Conservation (phyloP, 2,329 filamentous ascomycete species). For the Endothia cerciana region DNA sequence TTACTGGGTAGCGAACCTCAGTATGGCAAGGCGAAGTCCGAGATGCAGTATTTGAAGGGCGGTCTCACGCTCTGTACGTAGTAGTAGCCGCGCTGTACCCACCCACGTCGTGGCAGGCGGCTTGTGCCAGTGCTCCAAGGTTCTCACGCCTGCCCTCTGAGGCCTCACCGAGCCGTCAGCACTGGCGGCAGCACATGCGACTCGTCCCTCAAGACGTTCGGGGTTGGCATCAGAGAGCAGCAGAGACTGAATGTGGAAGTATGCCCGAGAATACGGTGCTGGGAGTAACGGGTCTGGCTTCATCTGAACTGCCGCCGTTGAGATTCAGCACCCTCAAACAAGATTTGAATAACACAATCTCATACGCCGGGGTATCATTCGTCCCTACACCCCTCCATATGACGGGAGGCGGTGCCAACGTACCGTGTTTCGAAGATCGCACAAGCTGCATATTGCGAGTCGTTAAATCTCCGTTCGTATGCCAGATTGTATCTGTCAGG, state of each 20-base stretch:
- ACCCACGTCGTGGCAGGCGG: not conserved
- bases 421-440: conserved; percentile 19
- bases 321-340: not conserved
- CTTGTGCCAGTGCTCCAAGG: not conserved
- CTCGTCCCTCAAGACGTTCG: not conserved
- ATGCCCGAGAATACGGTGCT: conserved; percentile 4
- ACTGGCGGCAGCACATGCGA: not conserved
- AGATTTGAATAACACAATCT: not conserved
- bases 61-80: not conserved
- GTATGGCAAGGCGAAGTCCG: conserved; percentile 7
- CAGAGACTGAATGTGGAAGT: not conserved
- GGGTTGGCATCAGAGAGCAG: not conserved
- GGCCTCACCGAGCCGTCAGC: not conserved
- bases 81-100: not conserved
- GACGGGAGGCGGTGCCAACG: not conserved
- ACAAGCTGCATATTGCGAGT: conserved; percentile 27
- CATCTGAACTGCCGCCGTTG: not conserved
- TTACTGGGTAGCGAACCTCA: not conserved
- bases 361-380: not conserved
- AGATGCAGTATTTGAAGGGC: not conserved
- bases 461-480: conserved; percentile 27
- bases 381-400: not conserved
- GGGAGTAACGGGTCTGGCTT: not conserved
- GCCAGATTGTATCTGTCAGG: conserved; percentile 27
- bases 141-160: no score